A percentile compares a stretch with the other conserved stretches of the same genome.
Evolutionary conservation across 805 yeast species (phyloP).

Genomic region (Yamadazyma akitaensis): DNA sequence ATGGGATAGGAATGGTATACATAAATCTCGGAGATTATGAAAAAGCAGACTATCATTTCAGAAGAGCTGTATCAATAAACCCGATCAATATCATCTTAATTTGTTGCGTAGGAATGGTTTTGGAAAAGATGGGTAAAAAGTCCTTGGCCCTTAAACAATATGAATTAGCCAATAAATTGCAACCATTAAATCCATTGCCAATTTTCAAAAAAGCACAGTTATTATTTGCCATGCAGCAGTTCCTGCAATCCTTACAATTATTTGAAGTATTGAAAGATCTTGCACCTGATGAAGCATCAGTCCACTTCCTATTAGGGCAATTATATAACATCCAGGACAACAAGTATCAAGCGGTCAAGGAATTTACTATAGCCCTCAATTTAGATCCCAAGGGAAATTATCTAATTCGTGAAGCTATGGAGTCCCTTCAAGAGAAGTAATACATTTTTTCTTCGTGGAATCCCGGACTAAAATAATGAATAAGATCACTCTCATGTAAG

Average conservation of each 20-base stretch:
- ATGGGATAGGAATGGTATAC: slow-evolving; percentile 94
- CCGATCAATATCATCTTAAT: slow-evolving; percentile 86
- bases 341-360: slow-evolving; percentile 74
- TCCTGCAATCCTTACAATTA: slow-evolving; percentile 66
- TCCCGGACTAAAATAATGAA: no score
- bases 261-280: slow-evolving; percentile 68
- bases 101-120: slow-evolving; percentile 91
- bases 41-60: slow-evolving; percentile 81
- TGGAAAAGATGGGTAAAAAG: slow-evolving; percentile 68
- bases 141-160: slow-evolving; percentile 78
- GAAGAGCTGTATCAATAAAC: slow-evolving; percentile 83
- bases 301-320: slow-evolving; percentile 86
- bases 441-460: not conserved
- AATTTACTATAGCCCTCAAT: slow-evolving; percentile 84
- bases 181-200: slow-evolving; percentile 83
- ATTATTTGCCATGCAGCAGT: slow-evolving; percentile 66
- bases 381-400: slow-evolving; percentile 92
- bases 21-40: slow-evolving; percentile 80
- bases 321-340: slow-evolving; percentile 74
- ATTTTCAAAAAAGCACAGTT: slow-evolving; percentile 85
- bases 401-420: slow-evolving; percentile 80
- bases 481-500: not conserved
- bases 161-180: slow-evolving; percentile 76
- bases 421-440: slow-evolving; percentile 36
- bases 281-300: slow-evolving; percentile 94